Base-by-base conservation (phyloP, 495 filamentous ascomycete species). In the Aspergillus mulundensis region DNA sequence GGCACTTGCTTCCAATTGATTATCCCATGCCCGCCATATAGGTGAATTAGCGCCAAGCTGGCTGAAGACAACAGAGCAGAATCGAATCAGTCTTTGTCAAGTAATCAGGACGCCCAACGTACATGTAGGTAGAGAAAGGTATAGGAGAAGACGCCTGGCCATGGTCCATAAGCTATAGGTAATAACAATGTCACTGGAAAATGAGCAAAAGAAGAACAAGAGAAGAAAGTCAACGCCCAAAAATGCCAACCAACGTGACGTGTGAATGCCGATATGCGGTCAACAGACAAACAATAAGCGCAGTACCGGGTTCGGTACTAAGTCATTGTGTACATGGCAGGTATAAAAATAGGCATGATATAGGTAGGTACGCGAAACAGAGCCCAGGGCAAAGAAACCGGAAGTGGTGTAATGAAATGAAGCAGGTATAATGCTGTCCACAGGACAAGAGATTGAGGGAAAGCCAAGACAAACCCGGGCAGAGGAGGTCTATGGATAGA, bases 401-500 rank as follows among this genome's bases (percentile, higher is more conserved):
- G 43, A 45, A 45, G 21, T n/a, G 25, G 19, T 47, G 38, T 40
- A n/a, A n/a, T n/a, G n/a, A n/a, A n/a, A 40, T 10, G 38, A 40
- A 8, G 38, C 38, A 18, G 38, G n/a, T n/a, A n/a, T 40, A 18
- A 18, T 18, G 3, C 5, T 40, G 32, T 15, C 32, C 12, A 36
- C 3, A 40, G 3, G 3, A 18, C 14, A 36, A 36, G 7, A 15
- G 12, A 36, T 36, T 14, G 11, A 36, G 32, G 25, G 25, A 10
- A 40, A 40, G 4, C n/a, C 38, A 5, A 40, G n/a, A 28, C 4
- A 28, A 28, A 8, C 25, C n/a, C 38, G 5, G 12, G 32, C 4
- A 40, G 38, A 18, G 3, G 25, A 36, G 56, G 53, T 62, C 60
- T 59, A 62, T 62, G 55, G 30, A 45, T 42, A 40, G 40, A 28